These are phyloP conservation scores for Arabidopsis thaliana DNA, from an alignment of 345 rosid genomes.

Conservation along the genomic window DNA sequence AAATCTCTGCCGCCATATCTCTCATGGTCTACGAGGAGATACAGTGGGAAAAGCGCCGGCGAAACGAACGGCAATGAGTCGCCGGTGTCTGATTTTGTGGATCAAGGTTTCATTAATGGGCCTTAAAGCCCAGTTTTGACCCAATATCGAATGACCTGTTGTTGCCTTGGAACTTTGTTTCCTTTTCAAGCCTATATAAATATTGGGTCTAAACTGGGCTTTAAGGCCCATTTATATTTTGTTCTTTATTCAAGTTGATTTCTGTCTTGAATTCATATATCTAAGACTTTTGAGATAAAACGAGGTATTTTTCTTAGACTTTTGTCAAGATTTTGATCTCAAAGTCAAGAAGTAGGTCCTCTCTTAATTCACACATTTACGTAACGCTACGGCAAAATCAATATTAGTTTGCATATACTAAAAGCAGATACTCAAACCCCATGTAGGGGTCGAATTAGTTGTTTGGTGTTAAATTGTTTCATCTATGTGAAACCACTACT, in stretches of 20 bases:
- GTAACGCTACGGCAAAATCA: no score
- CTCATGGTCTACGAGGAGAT: not conserved
- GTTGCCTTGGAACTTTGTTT: no score
- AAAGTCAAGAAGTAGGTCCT: not conserved
- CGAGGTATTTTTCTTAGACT: not conserved
- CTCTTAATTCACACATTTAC: not conserved
- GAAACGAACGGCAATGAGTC: not conserved
- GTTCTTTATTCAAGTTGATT: not conserved
- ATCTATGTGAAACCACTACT: no score
- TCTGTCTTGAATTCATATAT: not conserved
- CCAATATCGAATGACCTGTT: not conserved
- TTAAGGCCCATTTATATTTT: no score
- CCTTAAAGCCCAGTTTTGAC: not conserved
- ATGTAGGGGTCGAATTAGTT: not conserved
- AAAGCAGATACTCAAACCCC: not conserved
- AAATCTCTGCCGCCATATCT: not conserved
- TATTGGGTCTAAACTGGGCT: no score
- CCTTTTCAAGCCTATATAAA: no score
- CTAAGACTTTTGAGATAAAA: not conserved
- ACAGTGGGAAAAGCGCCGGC: not conserved
- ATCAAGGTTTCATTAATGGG: constrained; percentile 11
- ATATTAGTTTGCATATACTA: not conserved
- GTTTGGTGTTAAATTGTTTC: not conserved
- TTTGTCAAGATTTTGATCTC: not conserved
- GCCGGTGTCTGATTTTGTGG: not conserved